Percentiles rank a stretch among this genome's conserved stretches.
phyloP scores from a whole-genome alignment of 345 rosid genomes.

The Sapria himalayana region DNA sequence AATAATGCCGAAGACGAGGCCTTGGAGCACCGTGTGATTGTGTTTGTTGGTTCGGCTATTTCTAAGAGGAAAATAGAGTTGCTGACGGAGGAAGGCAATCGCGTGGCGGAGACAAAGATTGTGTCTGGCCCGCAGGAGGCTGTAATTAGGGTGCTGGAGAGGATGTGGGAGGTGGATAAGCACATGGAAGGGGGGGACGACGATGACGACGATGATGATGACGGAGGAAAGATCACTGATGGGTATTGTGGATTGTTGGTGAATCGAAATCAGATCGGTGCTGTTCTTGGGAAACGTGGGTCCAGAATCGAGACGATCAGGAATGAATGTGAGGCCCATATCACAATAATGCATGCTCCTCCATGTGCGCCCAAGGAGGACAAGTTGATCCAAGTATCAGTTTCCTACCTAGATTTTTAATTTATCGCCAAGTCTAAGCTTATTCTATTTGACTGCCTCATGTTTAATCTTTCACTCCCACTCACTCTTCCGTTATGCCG shows the following conservation, averaged over 20 bases:
- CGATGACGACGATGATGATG: conserved; percentile 8
- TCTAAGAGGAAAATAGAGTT: conserved; percentile 5
- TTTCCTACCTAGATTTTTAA: background rate
- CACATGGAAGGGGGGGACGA: conserved; percentile 10
- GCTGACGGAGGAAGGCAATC: background rate
- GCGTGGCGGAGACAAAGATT: conserved; percentile 5
- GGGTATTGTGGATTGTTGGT: conserved; percentile 42
- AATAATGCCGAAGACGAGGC: background rate
- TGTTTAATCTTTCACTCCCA: background rate
- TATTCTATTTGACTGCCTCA: background rate
- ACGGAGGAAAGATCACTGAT: conserved; percentile 10
- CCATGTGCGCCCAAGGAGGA: conserved; percentile 23
- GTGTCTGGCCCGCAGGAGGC: conserved; percentile 41
- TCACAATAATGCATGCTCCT: conserved; percentile 37
- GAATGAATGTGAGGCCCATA: conserved; percentile 27
- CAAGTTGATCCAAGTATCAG: conserved; percentile 33
- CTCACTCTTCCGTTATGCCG: background rate
- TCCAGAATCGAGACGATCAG: conserved; percentile 26
- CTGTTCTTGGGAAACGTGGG: conserved; percentile 28
- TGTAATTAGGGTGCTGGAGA: conserved; percentile 36
- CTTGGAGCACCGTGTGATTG: conserved; percentile 6
- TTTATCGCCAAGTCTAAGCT: background rate
- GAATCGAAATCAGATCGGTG: conserved; percentile 27
- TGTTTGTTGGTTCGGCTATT: conserved; percentile 5
- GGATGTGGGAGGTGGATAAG: conserved; percentile 30